These are phyloP conservation scores for Fagopyrum tataricum DNA, from an alignment of 148 eudicot genomes.

Conservation along the genomic window DNA sequence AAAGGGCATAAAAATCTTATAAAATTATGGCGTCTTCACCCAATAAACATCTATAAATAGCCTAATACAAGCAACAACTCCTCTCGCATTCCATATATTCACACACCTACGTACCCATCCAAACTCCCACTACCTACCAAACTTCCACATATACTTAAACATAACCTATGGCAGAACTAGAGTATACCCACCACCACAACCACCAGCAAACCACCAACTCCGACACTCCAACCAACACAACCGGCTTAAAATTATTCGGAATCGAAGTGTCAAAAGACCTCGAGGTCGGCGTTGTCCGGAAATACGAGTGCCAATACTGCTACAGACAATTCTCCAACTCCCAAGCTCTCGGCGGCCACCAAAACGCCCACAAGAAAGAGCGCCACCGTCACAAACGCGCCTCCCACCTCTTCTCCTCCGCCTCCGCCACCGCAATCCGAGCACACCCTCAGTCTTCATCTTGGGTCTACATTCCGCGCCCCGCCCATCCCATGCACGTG, in stretches of 20 bases:
- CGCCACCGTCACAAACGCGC: constrained; percentile 73
- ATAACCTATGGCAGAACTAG: no score
- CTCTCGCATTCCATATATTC: no score
- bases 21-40: no score
- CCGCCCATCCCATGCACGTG: constrained; percentile 40
- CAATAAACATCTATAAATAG: no score
- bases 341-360: constrained; percentile 88
- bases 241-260: not conserved
- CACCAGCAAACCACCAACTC: not conserved
- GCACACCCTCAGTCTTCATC: constrained; percentile 35
- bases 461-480: constrained; percentile 57
- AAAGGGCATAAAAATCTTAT: no score
- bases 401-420: constrained; percentile 50
- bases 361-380: constrained; percentile 90
- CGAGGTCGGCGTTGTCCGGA: constrained; percentile 27
- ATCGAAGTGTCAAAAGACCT: no score
- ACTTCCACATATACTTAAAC: no score
- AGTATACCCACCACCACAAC: no score
- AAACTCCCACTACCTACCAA: no score
- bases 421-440: constrained; percentile 17
- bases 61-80: no score
- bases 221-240: not conserved
- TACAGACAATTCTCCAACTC: constrained; percentile 78
- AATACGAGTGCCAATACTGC: constrained; percentile 85
- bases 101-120: no score